Base-by-base conservation (phyloP, 345 rosid species). In the Boechera stricta region DNA sequence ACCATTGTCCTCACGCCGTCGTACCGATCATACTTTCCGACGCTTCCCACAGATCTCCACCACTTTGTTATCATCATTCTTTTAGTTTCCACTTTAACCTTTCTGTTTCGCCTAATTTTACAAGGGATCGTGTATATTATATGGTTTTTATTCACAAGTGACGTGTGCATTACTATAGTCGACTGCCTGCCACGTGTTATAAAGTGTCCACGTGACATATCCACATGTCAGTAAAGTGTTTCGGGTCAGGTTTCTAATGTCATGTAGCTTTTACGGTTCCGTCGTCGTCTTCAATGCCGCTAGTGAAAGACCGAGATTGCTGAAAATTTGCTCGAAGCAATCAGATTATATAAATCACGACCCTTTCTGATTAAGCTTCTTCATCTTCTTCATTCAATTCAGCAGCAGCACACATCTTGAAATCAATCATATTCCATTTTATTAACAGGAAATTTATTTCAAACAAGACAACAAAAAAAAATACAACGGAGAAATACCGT, bases 1-100 rank as follows among this genome's bases (percentile, higher is more conserved):
- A 78, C 70, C 74, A 73, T 59, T 10, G 74, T 73, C 64, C 78
- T 78, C 35, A 29, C 78, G 15, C 65, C 41, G 1, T 52, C 41
- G 32, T 44, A 73, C 28, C 69, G 29, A 67, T 73, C 64, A 18
- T 16, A 53, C 45, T 52, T 67, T 1, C 53, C 52, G n/a, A 35
- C 59, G 18, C 16, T 21, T 67, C 29, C 26, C 4, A 66, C 18
- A 60, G 47, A 36, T 44, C 65, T 68, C 74, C 16, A 67, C 53
- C 33, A 79, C 47, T 67, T 67, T 11, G 71, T 47, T 69, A 60
- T 53, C 70, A 67, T 79, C 74, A 35, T 69, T 41, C 58, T n/a
- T 45, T 31, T 31, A 6, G 26, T 26, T 66, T 9, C 7, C 12
- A 24, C 29, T 26, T 24, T 44, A 8, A 45, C 24, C 15, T 16